phyloP scores from a whole-genome alignment of 352 stramenopile genomes.

The Pythium phragmitis region DNA sequence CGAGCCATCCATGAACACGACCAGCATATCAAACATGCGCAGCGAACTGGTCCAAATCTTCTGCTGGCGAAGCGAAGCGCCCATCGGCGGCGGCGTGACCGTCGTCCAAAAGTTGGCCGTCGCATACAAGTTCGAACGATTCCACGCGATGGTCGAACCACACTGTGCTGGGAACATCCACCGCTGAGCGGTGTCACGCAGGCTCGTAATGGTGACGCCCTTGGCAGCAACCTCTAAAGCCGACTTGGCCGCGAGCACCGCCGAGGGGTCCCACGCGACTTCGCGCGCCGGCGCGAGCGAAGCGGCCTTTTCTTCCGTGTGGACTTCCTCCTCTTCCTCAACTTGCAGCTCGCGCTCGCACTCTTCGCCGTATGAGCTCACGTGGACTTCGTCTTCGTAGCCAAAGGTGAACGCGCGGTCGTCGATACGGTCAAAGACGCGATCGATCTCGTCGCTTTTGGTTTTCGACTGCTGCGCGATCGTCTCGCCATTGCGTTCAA shows the following conservation, averaged over 20 bases:
- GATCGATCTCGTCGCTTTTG: constrained; percentile 7
- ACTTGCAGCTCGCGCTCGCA: constrained; percentile 63
- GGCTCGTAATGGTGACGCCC: background rate
- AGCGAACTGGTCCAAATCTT: constrained; percentile 20
- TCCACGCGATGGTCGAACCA: constrained; percentile 29
- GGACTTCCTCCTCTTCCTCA: constrained; percentile 48
- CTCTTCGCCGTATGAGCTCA: constrained; percentile 41
- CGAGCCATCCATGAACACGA: constrained; percentile 42
- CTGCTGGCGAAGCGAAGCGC: background rate
- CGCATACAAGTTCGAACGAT: constrained; percentile 28
- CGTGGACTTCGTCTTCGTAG: constrained; percentile 40
- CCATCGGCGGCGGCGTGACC: background rate
- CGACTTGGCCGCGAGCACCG: constrained; percentile 1
- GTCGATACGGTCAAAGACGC: constrained; percentile 17
- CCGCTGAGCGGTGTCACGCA: constrained; percentile 11
- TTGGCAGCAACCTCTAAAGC: background rate
- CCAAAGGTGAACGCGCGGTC: constrained; percentile 23
- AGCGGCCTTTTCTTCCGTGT: constrained; percentile 26
- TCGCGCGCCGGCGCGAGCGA: constrained; percentile 27
- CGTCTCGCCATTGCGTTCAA: constrained; percentile 10
- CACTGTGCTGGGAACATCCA: constrained; percentile 4
- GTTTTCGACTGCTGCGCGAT: background rate
- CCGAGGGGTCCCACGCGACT: constrained; percentile 26
- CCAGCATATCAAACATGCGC: constrained; percentile 37
- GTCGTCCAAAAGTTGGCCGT: constrained; percentile 48